Evolutionary conservation across 768 basidiomycete species (phyloP).

Genomic region (Tulasnella sp.): DNA sequence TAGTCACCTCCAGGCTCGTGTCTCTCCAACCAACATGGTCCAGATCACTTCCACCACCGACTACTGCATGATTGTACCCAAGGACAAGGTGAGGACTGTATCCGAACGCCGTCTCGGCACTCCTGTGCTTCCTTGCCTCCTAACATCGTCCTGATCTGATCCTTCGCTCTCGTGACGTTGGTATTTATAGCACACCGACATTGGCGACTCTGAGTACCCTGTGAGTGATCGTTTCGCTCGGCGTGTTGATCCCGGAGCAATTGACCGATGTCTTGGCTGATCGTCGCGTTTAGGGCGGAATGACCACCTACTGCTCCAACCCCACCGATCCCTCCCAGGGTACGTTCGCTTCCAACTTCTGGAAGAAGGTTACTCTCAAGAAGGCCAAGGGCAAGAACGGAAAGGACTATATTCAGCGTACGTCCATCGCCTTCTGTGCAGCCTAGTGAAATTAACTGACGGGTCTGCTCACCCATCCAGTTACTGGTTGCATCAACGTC

Average conservation of each 20-base stretch:
- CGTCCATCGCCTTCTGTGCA: not conserved
- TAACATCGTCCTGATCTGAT: not conserved
- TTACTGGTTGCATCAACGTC: constrained; percentile 33
- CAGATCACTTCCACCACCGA: constrained; percentile 27
- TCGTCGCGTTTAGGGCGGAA: constrained; percentile 14
- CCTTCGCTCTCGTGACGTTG: not conserved
- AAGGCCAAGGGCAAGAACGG: constrained; percentile 25
- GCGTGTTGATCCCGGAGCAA: not conserved
- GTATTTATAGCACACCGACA: constrained; percentile 27
- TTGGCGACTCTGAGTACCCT: constrained; percentile 35
- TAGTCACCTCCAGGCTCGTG: constrained; percentile 1
- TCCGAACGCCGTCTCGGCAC: not conserved
- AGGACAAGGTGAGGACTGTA: not conserved
- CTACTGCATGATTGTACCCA: constrained; percentile 35
- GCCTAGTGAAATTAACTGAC: not conserved
- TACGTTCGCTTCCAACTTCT: constrained; percentile 31
- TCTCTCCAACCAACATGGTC: constrained; percentile 22
- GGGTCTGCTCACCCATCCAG: not conserved
- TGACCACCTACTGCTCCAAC: constrained; percentile 26
- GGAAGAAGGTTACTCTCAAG: constrained; percentile 27
- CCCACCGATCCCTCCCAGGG: constrained; percentile 10
- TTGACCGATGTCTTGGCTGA: not conserved
- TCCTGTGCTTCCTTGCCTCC: not conserved
- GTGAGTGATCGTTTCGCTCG: constrained; percentile 2
- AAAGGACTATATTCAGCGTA: constrained; percentile 28